Evolutionary conservation across 139 green algal genomes (phyloP).

Genomic region (Chara braunii): DNA sequence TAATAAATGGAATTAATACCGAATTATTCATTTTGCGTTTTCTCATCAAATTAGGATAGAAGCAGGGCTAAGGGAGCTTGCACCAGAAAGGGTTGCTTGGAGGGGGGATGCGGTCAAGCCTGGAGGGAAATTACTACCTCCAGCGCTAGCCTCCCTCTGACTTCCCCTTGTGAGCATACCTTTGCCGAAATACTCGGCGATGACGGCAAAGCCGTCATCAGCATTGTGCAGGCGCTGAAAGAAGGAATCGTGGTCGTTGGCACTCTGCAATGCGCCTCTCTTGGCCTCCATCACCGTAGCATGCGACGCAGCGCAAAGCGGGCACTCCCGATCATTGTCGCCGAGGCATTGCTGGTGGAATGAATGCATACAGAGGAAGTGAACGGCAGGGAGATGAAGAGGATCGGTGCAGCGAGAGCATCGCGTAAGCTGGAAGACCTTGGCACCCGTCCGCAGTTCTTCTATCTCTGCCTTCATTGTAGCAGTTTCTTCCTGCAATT

Average conservation of each 20-base stretch:
- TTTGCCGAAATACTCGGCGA: conserved; percentile 38
- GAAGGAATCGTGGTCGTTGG: conserved; percentile 74
- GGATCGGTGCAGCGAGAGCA: conserved; percentile 63
- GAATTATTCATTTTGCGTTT: too few relatives aligned
- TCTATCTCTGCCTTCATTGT: conserved; percentile 56
- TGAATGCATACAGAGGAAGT: conserved; percentile 92
- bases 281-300: conserved; percentile 52
- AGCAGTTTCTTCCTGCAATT: conserved; percentile 51
- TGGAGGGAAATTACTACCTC: too few relatives aligned
- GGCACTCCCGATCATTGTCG: conserved; percentile 76
- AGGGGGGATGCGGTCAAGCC: too few relatives aligned
- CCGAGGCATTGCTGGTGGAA: conserved; percentile 82
- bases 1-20: too few relatives aligned
- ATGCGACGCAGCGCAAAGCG: conserved; percentile 75
- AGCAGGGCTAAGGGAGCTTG: too few relatives aligned
- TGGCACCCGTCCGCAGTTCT: conserved; percentile 55
- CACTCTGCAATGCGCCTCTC: conserved; percentile 49
- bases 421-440: conserved; percentile 76
- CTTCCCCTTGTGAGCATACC: too few relatives aligned
- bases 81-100: too few relatives aligned
- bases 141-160: too few relatives aligned
- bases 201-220: conserved; percentile 35
- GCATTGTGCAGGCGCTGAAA: conserved; percentile 48
- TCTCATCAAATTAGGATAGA: too few relatives aligned
- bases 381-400: conserved; percentile 85